Conservation (phyloP, 2,329 filamentous ascomycete species). For the Claviceps purpurea region DNA sequence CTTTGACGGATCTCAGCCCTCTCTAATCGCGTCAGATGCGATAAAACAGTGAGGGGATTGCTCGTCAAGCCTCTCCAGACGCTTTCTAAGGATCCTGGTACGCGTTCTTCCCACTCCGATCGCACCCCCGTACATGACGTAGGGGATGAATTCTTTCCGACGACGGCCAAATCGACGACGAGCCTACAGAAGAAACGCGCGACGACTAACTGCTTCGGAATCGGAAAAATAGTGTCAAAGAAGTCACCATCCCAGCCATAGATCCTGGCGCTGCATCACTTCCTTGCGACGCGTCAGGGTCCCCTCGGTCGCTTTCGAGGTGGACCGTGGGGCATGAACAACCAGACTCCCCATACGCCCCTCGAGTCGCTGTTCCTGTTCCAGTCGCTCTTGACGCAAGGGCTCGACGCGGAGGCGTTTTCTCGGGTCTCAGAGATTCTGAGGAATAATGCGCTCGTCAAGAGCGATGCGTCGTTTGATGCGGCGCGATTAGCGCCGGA, state of each 20-base stretch:
- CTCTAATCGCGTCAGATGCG: conserved; percentile 12
- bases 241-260: conserved; percentile 2
- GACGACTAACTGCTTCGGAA: neutral
- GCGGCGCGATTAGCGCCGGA: conserved; percentile 60
- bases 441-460: conserved; percentile 59
- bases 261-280: conserved; percentile 43
- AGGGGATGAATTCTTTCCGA: conserved; percentile 2
- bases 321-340: conserved; percentile 42
- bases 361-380: conserved; percentile 81
- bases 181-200: neutral
- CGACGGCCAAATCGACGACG: neutral
- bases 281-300: conserved; percentile 37
- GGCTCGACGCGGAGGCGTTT: conserved; percentile 53
- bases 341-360: conserved; percentile 56
- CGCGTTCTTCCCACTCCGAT: conserved; percentile 11
- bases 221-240: neutral
- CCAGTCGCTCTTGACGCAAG: conserved; percentile 59
- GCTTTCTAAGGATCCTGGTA: conserved; percentile 19
- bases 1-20: conserved; percentile 11
- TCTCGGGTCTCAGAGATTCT: conserved; percentile 60
- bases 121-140: conserved; percentile 13
- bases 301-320: conserved; percentile 44
- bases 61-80: conserved; percentile 14
- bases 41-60: conserved; percentile 16
- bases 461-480: conserved; percentile 58